Evolutionary conservation across 2,329 filamentous ascomycete genomes (phyloP).

Genomic region (Epichloe baconii): DNA sequence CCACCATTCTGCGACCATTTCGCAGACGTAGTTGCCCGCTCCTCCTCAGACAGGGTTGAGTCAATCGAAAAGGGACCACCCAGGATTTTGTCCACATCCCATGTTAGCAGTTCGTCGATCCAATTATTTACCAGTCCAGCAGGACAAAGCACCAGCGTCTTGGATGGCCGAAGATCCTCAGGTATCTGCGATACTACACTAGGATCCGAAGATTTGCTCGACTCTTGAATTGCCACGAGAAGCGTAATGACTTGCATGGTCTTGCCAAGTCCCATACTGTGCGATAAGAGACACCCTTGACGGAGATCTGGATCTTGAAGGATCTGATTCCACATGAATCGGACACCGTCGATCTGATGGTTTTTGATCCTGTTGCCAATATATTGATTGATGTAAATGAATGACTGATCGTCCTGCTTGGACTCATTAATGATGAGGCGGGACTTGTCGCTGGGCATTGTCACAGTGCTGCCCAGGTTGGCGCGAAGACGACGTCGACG

Average conservation of each 20-base stretch:
- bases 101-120: slow-evolving; percentile 61
- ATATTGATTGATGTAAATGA: slow-evolving; percentile 50
- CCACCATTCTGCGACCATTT: slow-evolving; percentile 55
- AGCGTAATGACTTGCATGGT: slow-evolving; percentile 84
- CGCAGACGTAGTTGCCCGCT: slow-evolving; percentile 33
- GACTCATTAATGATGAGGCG: slow-evolving; percentile 54
- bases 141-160: slow-evolving; percentile 64
- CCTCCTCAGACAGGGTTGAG: slow-evolving; percentile 16
- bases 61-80: slow-evolving; percentile 46
- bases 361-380: slow-evolving; percentile 58
- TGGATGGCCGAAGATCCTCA: slow-evolving; percentile 42
- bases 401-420: slow-evolving; percentile 44
- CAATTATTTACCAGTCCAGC: slow-evolving; percentile 68
- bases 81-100: slow-evolving; percentile 46
- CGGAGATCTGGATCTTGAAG: slow-evolving; percentile 43
- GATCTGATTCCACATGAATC: slow-evolving; percentile 81
- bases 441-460: slow-evolving; percentile 30
- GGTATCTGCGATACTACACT: slow-evolving; percentile 56
- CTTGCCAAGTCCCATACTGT: slow-evolving; percentile 88
- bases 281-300: slow-evolving; percentile 71
- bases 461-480: slow-evolving; percentile 30
- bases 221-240: slow-evolving; percentile 59
- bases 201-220: slow-evolving; percentile 44
- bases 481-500: slow-evolving; percentile 35
- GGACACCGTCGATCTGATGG: slow-evolving; percentile 70